Percentiles rank a stretch among this genome's conserved stretches.
These are phyloP conservation scores for Cyberlindnera galapagoensis DNA, from an alignment of 805 yeast genomes.

Conservation along the genomic window DNA sequence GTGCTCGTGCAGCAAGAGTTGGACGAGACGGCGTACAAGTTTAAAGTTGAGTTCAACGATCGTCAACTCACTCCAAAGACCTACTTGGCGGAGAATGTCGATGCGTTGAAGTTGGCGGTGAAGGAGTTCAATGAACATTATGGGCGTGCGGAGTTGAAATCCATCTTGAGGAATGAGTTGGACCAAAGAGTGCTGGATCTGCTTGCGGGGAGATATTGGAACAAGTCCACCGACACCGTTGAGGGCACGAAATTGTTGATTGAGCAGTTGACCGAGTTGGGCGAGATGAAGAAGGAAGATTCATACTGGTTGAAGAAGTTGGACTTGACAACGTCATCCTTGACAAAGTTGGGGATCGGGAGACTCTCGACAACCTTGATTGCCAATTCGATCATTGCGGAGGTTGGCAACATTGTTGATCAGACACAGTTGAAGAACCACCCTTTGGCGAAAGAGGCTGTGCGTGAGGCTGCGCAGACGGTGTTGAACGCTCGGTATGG, in stretches of 20 bases:
- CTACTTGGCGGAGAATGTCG: slow-evolving; percentile 87
- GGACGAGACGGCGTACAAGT: slow-evolving; percentile 88
- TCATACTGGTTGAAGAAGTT: slow-evolving; percentile 82
- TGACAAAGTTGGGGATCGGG: slow-evolving; percentile 93
- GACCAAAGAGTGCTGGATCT: slow-evolving; percentile 87
- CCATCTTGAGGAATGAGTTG: slow-evolving; percentile 71
- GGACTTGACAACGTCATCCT: slow-evolving; percentile 73
- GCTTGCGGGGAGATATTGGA: slow-evolving; percentile 91
- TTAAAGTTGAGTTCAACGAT: slow-evolving; percentile 95
- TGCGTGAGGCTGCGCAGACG: slow-evolving; percentile 75
- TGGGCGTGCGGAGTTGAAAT: slow-evolving; percentile 74
- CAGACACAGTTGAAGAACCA: slow-evolving; percentile 75
- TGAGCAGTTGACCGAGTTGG: slow-evolving; percentile 48
- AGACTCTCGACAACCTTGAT: slow-evolving; percentile 78
- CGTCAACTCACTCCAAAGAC: slow-evolving; percentile 90
- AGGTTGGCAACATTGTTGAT: slow-evolving; percentile 67
- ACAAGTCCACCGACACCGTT: slow-evolving; percentile 33
- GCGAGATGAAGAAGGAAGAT: slow-evolving; percentile 56
- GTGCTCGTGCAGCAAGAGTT: slow-evolving; percentile 80
- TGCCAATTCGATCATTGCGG: slow-evolving; percentile 72
- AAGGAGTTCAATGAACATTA: slow-evolving; percentile 82
- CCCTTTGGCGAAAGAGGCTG: slow-evolving; percentile 77
- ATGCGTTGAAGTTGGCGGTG: slow-evolving; percentile 74
- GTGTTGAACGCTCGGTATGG: slow-evolving; percentile 75
- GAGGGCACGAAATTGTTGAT: slow-evolving; percentile 22